These are phyloP conservation scores for Diaporthe destruens DNA, from an alignment of 2,329 filamentous ascomycete genomes.

Conservation along the genomic window DNA sequence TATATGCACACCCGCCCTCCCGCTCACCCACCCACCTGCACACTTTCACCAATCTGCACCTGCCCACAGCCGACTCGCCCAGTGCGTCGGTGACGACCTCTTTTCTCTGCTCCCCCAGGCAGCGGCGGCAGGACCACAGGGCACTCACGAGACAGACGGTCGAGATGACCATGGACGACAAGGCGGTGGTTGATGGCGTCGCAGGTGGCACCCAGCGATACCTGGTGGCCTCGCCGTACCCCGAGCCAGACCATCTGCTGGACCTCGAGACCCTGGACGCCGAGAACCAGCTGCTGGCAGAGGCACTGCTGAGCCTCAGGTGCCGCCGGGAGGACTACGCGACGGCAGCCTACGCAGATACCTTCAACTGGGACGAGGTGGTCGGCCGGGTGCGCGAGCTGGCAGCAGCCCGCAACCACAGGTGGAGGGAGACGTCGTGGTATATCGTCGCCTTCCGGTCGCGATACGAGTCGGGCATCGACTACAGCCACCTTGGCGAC, in stretches of 20 bases:
- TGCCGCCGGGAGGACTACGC: constrained; percentile 79
- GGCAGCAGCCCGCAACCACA: constrained; percentile 57
- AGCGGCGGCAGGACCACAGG: not conserved
- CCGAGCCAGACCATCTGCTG: constrained; percentile 76
- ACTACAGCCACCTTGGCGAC: constrained; percentile 75
- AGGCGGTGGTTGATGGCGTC: constrained; percentile 8
- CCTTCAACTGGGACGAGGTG: constrained; percentile 82
- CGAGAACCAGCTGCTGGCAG: constrained; percentile 77
- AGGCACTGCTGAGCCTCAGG: constrained; percentile 75
- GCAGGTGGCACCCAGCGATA: constrained; percentile 46
- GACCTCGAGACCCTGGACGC: constrained; percentile 75
- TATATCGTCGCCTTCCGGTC: constrained; percentile 90
- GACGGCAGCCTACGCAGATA: constrained; percentile 76
- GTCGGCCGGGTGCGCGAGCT: constrained; percentile 70
- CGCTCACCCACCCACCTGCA: not conserved
- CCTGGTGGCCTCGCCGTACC: constrained; percentile 82
- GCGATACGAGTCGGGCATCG: constrained; percentile 74
- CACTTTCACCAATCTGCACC: not conserved
- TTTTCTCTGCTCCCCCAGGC: not conserved
- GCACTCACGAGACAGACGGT: not conserved
- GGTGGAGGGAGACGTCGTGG: constrained; percentile 75
- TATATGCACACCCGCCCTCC: not conserved
- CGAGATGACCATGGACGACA: constrained; percentile 30
- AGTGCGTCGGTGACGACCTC: not conserved
- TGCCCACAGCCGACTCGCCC: not conserved